These are phyloP conservation scores for Microsporum audouinii DNA, from an alignment of 2,329 filamentous ascomycete species.

Conservation along the genomic window DNA sequence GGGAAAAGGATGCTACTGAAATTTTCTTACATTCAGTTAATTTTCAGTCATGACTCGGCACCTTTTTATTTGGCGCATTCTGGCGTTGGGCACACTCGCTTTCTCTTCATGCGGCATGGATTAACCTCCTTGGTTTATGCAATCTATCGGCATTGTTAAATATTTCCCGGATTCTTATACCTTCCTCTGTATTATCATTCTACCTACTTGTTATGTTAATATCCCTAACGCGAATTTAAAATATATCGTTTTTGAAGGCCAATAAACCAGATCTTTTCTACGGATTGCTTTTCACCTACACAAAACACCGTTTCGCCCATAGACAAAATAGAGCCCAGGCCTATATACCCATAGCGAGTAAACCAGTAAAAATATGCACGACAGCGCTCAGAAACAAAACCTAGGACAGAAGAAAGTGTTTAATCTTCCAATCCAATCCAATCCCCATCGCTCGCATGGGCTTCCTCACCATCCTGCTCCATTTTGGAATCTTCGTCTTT, in stretches of 20 bases:
- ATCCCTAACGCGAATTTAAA: background rate
- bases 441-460: conserved; percentile 35
- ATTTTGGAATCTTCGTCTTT: conserved; percentile 22
- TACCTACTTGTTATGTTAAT: background rate
- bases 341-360: background rate
- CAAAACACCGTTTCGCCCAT: background rate
- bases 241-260: background rate
- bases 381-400: background rate
- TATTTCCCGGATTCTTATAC: background rate
- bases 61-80: background rate
- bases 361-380: background rate
- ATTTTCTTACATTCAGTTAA: background rate
- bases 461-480: conserved; percentile 20
- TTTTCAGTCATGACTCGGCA: background rate
- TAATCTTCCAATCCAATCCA: conserved; percentile 45
- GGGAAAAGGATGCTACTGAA: background rate
- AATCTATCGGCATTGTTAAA: background rate
- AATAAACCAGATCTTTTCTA: background rate
- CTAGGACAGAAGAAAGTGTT: conserved; percentile 4
- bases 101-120: background rate
- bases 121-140: background rate
- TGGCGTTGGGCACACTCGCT: background rate
- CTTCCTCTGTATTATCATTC: background rate
- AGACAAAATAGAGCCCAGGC: background rate
- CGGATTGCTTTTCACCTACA: background rate